Evolutionary conservation across 2,329 filamentous ascomycete genomes (phyloP), one percentile per base, ranked within the genome.

Genomic region (Colletotrichum sp.): DNA sequence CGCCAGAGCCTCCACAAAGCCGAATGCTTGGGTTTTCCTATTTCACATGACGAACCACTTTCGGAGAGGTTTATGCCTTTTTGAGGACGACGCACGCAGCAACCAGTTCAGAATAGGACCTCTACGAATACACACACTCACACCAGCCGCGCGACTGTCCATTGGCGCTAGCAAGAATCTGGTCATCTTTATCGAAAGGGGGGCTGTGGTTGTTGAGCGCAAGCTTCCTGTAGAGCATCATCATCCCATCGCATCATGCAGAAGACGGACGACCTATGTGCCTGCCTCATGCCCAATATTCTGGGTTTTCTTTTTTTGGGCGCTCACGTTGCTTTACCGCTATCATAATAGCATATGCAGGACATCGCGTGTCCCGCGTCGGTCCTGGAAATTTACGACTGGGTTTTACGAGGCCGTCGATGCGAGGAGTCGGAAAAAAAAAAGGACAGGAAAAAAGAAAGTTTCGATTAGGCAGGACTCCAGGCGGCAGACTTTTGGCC

Each of bases 1-100:
- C 36, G 68, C 72, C 70, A 68, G 70, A 68, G 64, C 73, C 73
- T 73, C 64, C 70, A 64, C 64, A 64, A 64, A 32, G 62, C 39
- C 60, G 16, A 44, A 59, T 57, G 30, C 32, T 62, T 44, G 67
- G 32, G 49, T 30, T n/a, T 44, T 26, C 62, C 32, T 13, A 30
- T 67, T n/a, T 24, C 39, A 66, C 52, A 72, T 55, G 72, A 71
- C 28, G 44, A 52, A 34, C 72, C 68, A n/a, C 34, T 59, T 64
- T 44, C 36, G 69, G 70, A 18, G 39, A 63, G 64, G 60, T 39
- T 24, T 34, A 39, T 72, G 39, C 73, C 69, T 49, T 59, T 76
- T 76, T 21, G n/a, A 68, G 73, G 69, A 28, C 49, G 32, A 60
- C 30, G 34, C 44, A 44, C 44, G 32, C 60, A 68, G 30, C 36